Percentiles rank a stretch among this genome's conserved stretches.
Conservation (phyloP, 768 basidiomycete species). For the Leucosporidium scottii region DNA sequence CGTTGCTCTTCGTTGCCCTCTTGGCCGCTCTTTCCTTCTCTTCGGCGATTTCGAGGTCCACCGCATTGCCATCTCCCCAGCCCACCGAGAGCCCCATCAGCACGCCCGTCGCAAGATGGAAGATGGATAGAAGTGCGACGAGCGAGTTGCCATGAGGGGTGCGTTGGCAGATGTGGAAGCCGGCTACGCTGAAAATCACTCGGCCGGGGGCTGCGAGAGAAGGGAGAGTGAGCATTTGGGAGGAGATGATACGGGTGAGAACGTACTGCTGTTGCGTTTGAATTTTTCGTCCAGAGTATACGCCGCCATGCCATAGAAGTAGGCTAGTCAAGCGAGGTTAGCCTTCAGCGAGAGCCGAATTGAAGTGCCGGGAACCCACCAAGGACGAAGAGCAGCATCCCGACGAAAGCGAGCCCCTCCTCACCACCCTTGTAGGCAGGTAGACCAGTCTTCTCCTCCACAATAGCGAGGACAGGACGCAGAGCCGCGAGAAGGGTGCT, state of each 20-base stretch:
- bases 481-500: too few species aligned
- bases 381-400: too few species aligned
- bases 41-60: conserved; percentile 11
- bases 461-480: too few species aligned
- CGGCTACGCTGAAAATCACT: neutral
- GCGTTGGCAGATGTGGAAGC: neutral
- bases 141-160: conserved; percentile 4
- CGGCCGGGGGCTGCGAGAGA: conserved; percentile 10
- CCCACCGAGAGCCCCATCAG: conserved; percentile 19
- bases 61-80: conserved; percentile 23
- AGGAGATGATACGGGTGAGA: too few species aligned
- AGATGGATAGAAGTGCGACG: conserved; percentile 5
- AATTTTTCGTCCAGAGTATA: conserved; percentile 24
- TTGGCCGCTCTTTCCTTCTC: neutral
- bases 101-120: conserved; percentile 6
- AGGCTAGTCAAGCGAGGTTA: neutral
- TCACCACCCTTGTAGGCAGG: too few species aligned
- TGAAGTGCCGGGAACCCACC: too few species aligned
- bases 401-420: too few species aligned
- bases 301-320: neutral
- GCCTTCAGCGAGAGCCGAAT: too few species aligned
- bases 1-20: neutral
- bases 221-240: neutral
- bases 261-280: conserved; percentile 23
- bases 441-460: too few species aligned